Percentiles rank a stretch among this genome's conserved stretches.
phyloP scores from a whole-genome alignment of 768 basidiomycete species.

The Tylopilus felleus region DNA sequence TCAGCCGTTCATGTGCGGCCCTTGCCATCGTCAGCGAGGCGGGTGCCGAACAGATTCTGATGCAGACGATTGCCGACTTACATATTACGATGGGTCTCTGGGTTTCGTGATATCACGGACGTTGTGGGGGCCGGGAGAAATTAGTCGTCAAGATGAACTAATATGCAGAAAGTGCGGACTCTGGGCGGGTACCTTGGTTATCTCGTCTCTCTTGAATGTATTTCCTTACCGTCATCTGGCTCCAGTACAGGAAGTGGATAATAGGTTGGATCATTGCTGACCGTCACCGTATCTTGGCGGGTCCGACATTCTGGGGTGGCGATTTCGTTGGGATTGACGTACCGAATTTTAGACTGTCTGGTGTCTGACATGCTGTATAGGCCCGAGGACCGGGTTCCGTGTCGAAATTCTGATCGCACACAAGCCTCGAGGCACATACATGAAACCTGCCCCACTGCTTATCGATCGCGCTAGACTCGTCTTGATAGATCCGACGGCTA shows the following conservation, averaged over 20 bases:
- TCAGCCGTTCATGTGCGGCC: slow-evolving; percentile 45
- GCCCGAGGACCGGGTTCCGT: not conserved
- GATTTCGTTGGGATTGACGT: not conserved
- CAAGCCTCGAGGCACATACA: not conserved
- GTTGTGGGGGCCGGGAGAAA: slow-evolving; percentile 32
- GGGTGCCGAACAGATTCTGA: slow-evolving; percentile 49
- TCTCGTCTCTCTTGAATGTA: not conserved
- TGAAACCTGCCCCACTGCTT: not conserved
- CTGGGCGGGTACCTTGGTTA: not conserved
- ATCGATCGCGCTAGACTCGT: no score
- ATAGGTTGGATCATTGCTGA: not conserved
- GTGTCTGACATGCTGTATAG: not conserved
- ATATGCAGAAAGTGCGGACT: not conserved
- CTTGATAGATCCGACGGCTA: not conserved
- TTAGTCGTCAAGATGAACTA: slow-evolving; percentile 18
- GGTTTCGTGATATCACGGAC: slow-evolving; percentile 36
- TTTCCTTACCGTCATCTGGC: not conserved
- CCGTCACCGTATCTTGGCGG: not conserved
- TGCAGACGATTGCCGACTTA: slow-evolving; percentile 40
- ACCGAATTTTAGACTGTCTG: not conserved
- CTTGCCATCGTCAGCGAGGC: slow-evolving; percentile 45
- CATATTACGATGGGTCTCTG: slow-evolving; percentile 44
- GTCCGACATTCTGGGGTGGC: not conserved
- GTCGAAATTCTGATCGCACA: not conserved
- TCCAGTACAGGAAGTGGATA: not conserved